Conservation (phyloP, 441 rosid species). For the Macaranga tanarius region DNA sequence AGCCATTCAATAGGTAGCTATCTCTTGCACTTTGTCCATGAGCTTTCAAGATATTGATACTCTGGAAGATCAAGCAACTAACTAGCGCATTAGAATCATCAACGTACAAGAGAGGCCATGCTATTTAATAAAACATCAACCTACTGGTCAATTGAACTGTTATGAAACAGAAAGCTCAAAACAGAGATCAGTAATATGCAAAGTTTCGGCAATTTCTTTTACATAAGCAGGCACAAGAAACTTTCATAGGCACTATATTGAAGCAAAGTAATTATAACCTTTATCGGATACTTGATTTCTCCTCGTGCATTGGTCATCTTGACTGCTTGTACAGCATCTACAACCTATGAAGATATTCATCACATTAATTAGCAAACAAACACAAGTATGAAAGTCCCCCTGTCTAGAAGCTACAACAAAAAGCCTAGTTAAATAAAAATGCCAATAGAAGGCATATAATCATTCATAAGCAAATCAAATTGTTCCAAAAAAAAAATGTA, state of each 20-base stretch:
- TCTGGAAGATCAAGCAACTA: conserved; percentile 44
- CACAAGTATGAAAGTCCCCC: too few species aligned
- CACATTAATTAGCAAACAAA: background rate
- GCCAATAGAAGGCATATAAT: background rate
- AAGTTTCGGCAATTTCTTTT: background rate
- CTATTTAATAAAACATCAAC: background rate
- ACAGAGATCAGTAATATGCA: background rate
- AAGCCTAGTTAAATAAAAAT: background rate
- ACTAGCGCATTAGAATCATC: conserved; percentile 10
- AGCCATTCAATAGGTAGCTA: conserved; percentile 88
- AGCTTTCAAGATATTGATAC: conserved; percentile 89
- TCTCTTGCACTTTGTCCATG: conserved; percentile 95
- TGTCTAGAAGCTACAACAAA: background rate
- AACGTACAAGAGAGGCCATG: conserved; percentile 3
- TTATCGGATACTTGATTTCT: conserved; percentile 93
- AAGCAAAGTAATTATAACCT: conserved; percentile 47
- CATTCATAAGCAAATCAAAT: background rate
- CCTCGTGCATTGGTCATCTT: conserved; percentile 91
- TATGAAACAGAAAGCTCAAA: background rate
- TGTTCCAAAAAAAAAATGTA: too few species aligned
- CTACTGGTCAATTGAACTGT: background rate
- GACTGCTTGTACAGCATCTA: conserved; percentile 80
- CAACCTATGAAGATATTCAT: conserved; percentile 50
- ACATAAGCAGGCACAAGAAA: conserved; percentile 4
- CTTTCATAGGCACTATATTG: background rate